Base-by-base conservation (phyloP, 306 rosid species). In the Prunus mume region DNA sequence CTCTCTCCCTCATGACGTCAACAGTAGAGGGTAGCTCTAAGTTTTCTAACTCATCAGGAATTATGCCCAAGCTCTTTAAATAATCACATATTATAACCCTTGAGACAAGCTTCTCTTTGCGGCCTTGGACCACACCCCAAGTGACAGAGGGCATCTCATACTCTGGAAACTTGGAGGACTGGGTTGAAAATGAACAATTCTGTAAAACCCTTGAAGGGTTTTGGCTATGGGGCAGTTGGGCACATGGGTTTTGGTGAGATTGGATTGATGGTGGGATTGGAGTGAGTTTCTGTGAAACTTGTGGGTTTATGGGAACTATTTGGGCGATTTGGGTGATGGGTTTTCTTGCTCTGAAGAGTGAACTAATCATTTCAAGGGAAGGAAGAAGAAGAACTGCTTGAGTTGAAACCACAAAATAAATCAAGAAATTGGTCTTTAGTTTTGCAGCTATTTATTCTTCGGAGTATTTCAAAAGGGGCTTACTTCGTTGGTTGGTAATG, bases 101-200 rank as follows among this genome's bases (percentile, higher is more conserved):
- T 2, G 99, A 92, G 24, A 95, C 96, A 2, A 95, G 96, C 84
- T 86, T 92, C 88, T 95, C 97, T 79, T 92, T 95, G 3, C 97
- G 91, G 22, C 99, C 97, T 54, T 89, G 99, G 65, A 95, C 91
- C 11, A 90, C 91, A 12, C 99, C 99, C 99, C 97, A 95, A 19
- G 99, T 95, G 24, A 95, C 97, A 0, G 97, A 79, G 38, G 97
- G 97, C 96, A 95, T 92, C 71, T 95, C 91, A 81, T 90, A 95
- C 83, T 95, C 97, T 0, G 92, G 96, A 51, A 87, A 89, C 64
- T 89, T 90, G 5, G 95, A 89, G 17, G 91, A 45, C 74, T 89
- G 87, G 5, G 91, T 88, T 50, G 96, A 88, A 83, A 79, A 61
- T 24, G 82, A 78, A 28, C 74, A 67, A 52, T 56, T 68, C 8